A percentile compares a stretch with the other conserved stretches of the same genome.
phyloP scores from a whole-genome alignment of 306 rosid species.

The Macrotyloma uniflorum region DNA sequence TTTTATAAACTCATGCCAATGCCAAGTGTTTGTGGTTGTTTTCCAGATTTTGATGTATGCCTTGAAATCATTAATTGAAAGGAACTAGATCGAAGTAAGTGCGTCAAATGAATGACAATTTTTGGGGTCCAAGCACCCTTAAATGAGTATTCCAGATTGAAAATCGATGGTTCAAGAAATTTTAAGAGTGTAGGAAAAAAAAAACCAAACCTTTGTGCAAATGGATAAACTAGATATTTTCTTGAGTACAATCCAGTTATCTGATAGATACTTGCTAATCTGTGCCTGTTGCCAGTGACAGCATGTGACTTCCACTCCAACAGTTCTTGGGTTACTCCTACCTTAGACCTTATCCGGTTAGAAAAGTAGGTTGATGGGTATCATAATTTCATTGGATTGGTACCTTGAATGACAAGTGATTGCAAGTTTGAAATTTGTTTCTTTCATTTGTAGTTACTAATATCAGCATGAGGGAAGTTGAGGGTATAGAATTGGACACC shows the following conservation, averaged over 20 bases:
- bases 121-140: too few relatives aligned
- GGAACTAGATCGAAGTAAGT: conserved; percentile 12
- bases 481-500: not conserved
- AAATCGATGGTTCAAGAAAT: too few relatives aligned
- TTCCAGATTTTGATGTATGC: not conserved
- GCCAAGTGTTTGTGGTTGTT: not conserved
- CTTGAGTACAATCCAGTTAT: not conserved
- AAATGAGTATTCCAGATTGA: too few relatives aligned
- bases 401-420: not conserved
- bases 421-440: not conserved
- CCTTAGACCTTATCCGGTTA: not conserved
- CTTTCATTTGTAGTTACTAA: not conserved
- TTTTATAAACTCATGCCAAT: not conserved
- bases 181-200: too few relatives aligned
- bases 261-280: conserved; percentile 17
- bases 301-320: not conserved
- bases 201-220: not conserved
- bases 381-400: not conserved
- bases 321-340: not conserved
- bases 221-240: not conserved
- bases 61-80: conserved; percentile 10
- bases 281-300: not conserved
- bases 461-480: not conserved
- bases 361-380: not conserved
- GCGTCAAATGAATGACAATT: not conserved